Evolutionary conservation across 2,329 filamentous ascomycete genomes (phyloP).

Genomic region (Venturia oleaginea): DNA sequence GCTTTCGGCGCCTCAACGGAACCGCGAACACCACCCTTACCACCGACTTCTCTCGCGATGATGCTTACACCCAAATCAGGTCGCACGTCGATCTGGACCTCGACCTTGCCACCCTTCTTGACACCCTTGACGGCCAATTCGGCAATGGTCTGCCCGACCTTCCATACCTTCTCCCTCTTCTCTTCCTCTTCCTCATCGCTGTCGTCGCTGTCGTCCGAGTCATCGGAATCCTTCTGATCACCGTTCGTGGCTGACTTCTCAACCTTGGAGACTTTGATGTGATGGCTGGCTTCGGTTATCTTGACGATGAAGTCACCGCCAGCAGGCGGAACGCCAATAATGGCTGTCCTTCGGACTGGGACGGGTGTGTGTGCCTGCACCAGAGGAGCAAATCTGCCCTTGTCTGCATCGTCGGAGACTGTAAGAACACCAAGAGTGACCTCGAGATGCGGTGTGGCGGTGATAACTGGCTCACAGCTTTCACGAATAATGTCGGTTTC

Average conservation of each 20-base stretch:
- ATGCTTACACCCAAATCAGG: constrained; percentile 72
- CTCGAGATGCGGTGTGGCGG: constrained; percentile 81
- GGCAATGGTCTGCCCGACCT: constrained; percentile 70
- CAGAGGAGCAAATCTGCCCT: constrained; percentile 59
- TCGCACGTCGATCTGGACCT: constrained; percentile 83
- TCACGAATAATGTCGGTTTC: constrained; percentile 90
- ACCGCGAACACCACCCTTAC: constrained; percentile 74
- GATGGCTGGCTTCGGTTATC: constrained; percentile 76
- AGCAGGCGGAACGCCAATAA: constrained; percentile 65
- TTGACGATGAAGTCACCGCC: constrained; percentile 84
- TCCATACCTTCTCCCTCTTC: constrained; percentile 84
- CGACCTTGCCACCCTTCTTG: constrained; percentile 83
- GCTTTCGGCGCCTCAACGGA: constrained; percentile 33
- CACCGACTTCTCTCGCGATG: constrained; percentile 76
- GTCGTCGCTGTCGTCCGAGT: constrained; percentile 51
- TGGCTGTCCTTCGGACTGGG: constrained; percentile 75
- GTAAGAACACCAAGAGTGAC: constrained; percentile 82
- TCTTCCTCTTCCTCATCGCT: constrained; percentile 77
- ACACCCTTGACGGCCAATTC: constrained; percentile 77
- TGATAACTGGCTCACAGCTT: constrained; percentile 90
- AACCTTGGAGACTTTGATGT: constrained; percentile 89
- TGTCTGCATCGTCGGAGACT: constrained; percentile 34
- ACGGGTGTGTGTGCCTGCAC: constrained; percentile 81
- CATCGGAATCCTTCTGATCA: constrained; percentile 47
- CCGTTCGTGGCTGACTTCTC: constrained; percentile 50